Evolutionary conservation across 768 basidiomycete species (phyloP).

Genomic region (Russula vinacea): DNA sequence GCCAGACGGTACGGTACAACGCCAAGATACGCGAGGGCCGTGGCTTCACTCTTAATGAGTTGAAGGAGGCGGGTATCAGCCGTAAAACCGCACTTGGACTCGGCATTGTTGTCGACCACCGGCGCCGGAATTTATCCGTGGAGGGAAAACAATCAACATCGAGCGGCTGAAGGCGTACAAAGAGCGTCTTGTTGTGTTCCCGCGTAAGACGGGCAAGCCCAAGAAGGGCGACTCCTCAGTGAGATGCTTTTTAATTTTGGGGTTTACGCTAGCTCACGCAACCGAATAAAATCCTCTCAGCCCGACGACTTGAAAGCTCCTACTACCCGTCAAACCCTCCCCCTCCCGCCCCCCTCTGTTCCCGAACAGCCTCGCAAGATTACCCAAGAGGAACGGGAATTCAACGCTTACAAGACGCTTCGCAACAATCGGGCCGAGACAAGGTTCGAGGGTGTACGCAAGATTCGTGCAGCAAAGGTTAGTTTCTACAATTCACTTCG

Average conservation of each 20-base stretch:
- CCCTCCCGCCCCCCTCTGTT: slow-evolving; percentile 64
- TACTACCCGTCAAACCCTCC: slow-evolving; percentile 63
- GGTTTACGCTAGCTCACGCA: slow-evolving; percentile 19
- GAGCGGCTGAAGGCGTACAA: slow-evolving; percentile 94
- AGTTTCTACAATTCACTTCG: slow-evolving; percentile 32
- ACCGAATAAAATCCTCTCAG: slow-evolving; percentile 41
- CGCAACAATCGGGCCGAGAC: slow-evolving; percentile 78
- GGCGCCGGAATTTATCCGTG: slow-evolving; percentile 93
- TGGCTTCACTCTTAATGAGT: slow-evolving; percentile 90
- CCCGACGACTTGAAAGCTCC: slow-evolving; percentile 76
- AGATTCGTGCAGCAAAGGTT: slow-evolving; percentile 82
- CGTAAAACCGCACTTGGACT: slow-evolving; percentile 90
- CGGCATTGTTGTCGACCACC: slow-evolving; percentile 95
- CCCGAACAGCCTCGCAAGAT: slow-evolving; percentile 91
- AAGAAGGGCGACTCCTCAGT: slow-evolving; percentile 95
- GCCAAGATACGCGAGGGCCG: slow-evolving; percentile 94
- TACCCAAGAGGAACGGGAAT: slow-evolving; percentile 82
- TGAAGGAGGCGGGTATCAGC: slow-evolving; percentile 94
- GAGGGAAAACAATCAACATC: slow-evolving; percentile 94
- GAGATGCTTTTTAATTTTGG: slow-evolving; percentile 37
- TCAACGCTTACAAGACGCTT: slow-evolving; percentile 86
- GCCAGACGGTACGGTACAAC: slow-evolving; percentile 97
- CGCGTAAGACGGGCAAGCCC: slow-evolving; percentile 89
- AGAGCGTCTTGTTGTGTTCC: slow-evolving; percentile 90
- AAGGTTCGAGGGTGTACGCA: slow-evolving; percentile 84